Conservation (phyloP, 2,329 filamentous ascomycete species). For the Aspergillus latus region DNA sequence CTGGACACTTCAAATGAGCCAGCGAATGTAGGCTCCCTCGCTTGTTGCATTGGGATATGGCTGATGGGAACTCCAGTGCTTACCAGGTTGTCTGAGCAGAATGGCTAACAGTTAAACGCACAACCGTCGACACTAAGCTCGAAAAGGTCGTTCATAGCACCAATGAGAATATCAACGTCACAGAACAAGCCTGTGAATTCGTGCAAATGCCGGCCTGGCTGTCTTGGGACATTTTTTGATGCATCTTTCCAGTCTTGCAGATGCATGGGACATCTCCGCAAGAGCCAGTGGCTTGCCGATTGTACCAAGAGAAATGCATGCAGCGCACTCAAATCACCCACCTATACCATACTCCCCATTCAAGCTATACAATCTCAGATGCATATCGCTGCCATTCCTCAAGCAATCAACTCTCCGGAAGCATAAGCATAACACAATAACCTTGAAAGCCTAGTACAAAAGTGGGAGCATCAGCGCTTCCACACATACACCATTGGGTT, state of each 20-base stretch:
- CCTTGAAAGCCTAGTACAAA: conserved; percentile 15
- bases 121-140: conserved; percentile 62
- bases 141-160: conserved; percentile 74
- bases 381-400: conserved; percentile 53
- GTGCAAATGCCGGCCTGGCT: conserved; percentile 21
- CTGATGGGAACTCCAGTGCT: conserved; percentile 49
- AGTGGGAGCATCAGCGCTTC: conserved; percentile 19
- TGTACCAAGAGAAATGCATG: conserved; percentile 68
- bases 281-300: conserved; percentile 68
- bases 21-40: conserved; percentile 67
- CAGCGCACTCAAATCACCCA: conserved; percentile 68
- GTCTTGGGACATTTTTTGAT: not conserved
- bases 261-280: conserved; percentile 60
- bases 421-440: conserved; percentile 20
- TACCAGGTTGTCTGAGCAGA: conserved; percentile 77
- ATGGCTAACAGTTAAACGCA: conserved; percentile 70
- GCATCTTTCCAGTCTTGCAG: conserved; percentile 51
- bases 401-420: conserved; percentile 44
- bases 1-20: conserved; percentile 81
- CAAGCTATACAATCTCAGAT: conserved; percentile 56
- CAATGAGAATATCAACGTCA: conserved; percentile 66
- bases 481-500: conserved; percentile 27
- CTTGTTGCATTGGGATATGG: not conserved
- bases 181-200: conserved; percentile 64
- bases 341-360: conserved; percentile 58